phyloP scores from a whole-genome alignment of 163 green algal species.

The Chlamydomonas reinhardtii region DNA sequence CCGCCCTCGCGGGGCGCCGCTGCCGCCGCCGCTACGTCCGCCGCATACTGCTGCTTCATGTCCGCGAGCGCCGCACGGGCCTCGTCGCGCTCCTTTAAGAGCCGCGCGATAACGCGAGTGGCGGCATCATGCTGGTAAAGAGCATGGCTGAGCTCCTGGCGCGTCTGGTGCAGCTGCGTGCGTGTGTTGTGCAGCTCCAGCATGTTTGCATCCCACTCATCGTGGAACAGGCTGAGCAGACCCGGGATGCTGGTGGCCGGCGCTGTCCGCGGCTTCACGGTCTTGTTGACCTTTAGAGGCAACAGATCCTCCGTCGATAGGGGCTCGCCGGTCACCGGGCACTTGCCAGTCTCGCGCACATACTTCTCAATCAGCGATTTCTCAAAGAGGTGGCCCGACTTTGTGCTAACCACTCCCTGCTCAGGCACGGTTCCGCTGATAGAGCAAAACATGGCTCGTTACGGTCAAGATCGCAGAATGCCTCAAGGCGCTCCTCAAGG shows the following conservation, averaged over 20 bases:
- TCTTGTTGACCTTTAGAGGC: conserved; percentile 79
- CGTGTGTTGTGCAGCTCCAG: conserved; percentile 90
- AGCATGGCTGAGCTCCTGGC: conserved; percentile 92
- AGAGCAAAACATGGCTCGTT: conserved; percentile 71
- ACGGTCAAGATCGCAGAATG: too few species aligned
- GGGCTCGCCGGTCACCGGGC: conserved; percentile 86
- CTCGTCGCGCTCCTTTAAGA: conserved; percentile 72
- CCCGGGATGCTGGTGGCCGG: conserved; percentile 93
- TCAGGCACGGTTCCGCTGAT: conserved; percentile 90
- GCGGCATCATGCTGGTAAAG: conserved; percentile 98
- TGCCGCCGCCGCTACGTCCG: conserved; percentile 30
- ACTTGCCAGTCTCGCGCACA: conserved; percentile 87
- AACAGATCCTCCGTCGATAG: conserved; percentile 90
- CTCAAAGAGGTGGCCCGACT: conserved; percentile 93
- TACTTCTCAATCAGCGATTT: conserved; percentile 90
- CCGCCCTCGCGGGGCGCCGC: not conserved
- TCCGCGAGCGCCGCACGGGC: conserved; percentile 62
- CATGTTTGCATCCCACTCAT: conserved; percentile 97
- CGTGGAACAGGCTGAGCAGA: conserved; percentile 93
- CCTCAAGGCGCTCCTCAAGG: too few species aligned
- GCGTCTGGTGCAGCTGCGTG: conserved; percentile 78
- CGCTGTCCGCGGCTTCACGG: conserved; percentile 85
- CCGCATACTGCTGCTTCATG: conserved; percentile 52
- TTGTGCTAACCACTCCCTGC: conserved; percentile 90
- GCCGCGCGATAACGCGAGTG: conserved; percentile 88